Evolutionary conservation across 192 early-diverging fungal genomes (phyloP).

Genomic region (Anaeromyces robustus): DNA sequence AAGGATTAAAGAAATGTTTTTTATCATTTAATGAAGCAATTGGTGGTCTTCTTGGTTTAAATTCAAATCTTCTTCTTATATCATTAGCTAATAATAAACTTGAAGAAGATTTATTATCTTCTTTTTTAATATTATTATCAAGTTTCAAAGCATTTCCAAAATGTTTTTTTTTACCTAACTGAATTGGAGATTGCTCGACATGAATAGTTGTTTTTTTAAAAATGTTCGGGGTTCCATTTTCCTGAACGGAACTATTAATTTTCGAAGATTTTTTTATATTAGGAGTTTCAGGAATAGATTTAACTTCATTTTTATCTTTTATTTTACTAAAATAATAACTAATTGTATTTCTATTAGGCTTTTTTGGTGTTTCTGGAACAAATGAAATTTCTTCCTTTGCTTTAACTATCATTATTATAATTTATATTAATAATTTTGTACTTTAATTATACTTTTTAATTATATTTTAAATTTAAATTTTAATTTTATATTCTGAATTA

Average conservation of each 20-base stretch:
- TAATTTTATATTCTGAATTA: too few species aligned
- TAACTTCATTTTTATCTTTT: neutral
- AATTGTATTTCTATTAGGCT: neutral
- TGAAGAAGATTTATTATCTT: neutral
- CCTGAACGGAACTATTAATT: neutral
- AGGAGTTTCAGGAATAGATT: neutral
- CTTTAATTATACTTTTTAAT: too few species aligned
- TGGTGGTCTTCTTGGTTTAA: neutral
- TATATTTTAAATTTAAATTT: too few species aligned
- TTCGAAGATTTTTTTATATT: neutral
- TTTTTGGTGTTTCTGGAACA: neutral
- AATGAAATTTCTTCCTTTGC: neutral
- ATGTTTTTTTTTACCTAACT: neutral
- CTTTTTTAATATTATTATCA: neutral
- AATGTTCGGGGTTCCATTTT: neutral
- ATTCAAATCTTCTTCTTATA: neutral
- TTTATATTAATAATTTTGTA: neutral
- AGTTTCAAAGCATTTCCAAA: neutral
- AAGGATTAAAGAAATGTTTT: neutral
- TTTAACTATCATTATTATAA: neutral
- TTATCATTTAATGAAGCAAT: neutral
- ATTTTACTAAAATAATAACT: neutral
- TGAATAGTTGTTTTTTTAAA: neutral
- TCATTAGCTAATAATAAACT: neutral
- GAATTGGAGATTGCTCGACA: neutral